Conservation (phyloP, 2,329 filamentous ascomycete genomes). For the Huntiella bhutanensis region DNA sequence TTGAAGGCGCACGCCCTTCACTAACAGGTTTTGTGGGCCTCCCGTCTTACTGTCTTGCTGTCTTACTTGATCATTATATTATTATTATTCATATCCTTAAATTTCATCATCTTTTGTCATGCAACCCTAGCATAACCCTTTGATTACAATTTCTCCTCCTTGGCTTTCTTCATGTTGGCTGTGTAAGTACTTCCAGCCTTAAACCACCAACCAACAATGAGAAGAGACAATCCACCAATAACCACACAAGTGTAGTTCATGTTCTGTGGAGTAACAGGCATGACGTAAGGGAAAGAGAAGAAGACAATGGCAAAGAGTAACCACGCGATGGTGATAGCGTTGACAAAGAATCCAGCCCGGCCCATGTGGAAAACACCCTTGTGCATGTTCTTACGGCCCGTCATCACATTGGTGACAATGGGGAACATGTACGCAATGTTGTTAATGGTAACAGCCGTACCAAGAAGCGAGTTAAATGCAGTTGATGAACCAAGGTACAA, state of each 20-base stretch:
- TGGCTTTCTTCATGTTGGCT: constrained; percentile 20
- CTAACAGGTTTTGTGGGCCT: too few relatives aligned
- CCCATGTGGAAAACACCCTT: constrained; percentile 22
- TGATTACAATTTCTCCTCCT: constrained; percentile 13
- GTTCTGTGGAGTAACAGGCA: constrained; percentile 21
- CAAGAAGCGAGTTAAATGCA: constrained; percentile 25
- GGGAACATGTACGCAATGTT: constrained; percentile 27
- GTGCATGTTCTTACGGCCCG: constrained; percentile 21
- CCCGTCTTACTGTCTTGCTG: too few relatives aligned
- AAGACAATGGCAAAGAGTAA: constrained; percentile 24
- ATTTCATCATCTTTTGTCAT: neutral
- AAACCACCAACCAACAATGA: constrained; percentile 25
- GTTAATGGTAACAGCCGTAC: constrained; percentile 23
- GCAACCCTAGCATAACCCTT: neutral
- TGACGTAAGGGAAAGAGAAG: constrained; percentile 25
- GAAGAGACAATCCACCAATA: constrained; percentile 21
- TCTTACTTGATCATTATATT: too few relatives aligned
- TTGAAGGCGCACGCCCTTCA: too few relatives aligned
- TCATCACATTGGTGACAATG: constrained; percentile 25
- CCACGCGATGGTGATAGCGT: constrained; percentile 21
- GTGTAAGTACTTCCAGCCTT: constrained; percentile 22
- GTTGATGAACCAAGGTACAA: constrained; percentile 25
- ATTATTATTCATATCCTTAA: neutral
- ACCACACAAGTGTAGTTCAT: constrained; percentile 28
- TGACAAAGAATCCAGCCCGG: constrained; percentile 18